Evolutionary conservation across 78 protist genomes (phyloP), one percentile per base, ranked within the genome.

Genomic region (Dictyostelium purpureum): DNA sequence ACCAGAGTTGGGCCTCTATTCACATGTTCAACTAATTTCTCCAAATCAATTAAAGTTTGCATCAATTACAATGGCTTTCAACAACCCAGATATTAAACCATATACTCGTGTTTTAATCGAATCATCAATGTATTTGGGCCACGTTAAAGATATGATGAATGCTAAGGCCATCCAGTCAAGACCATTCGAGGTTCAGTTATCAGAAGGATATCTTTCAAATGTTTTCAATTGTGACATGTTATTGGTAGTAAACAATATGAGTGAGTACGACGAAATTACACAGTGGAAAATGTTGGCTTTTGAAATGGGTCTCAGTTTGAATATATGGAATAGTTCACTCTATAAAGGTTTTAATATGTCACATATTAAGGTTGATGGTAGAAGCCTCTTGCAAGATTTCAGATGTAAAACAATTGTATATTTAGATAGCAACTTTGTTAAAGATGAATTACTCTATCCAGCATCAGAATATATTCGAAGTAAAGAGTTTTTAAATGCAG

Each of bases 131-230:
- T 88, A 45, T 83, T n/a, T 88, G 5, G 94, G 94, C 9, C 94
- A 88, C 26, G 54, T 88, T 67, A 77, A 78, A 19, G 87, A 76
- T 21, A 88, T 88, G 94, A 37, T 26, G 40, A 52, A 79, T 78
- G 65, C 94, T 16, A 69, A 37, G 26, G 54, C 77, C 37, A 73
- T 88, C 6, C 94, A 88, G 56, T 66, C 87, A 14, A 70, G 94
- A 49, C 94, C 94, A 54, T 88, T 88, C 18, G 85, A 75, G 31
- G 47, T 88, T 28, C 94, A 88, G 45, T 79, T 88, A 19, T 40
- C 87, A 10, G 94, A 88, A 49, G 85, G 79, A 11, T 88, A 88
- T 67, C 1, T 21, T 21, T 61, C 76, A 47, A 11, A n/a, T 19
- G 2, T 45, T 19, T 73, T 73, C n/a, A 45, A 40, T 19, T 45